A percentile compares a stretch with the other conserved stretches of the same genome.
These are phyloP conservation scores for Ceratobasidium sp. DNA, from an alignment of 1,284 basidiomycete species.

Conservation along the genomic window DNA sequence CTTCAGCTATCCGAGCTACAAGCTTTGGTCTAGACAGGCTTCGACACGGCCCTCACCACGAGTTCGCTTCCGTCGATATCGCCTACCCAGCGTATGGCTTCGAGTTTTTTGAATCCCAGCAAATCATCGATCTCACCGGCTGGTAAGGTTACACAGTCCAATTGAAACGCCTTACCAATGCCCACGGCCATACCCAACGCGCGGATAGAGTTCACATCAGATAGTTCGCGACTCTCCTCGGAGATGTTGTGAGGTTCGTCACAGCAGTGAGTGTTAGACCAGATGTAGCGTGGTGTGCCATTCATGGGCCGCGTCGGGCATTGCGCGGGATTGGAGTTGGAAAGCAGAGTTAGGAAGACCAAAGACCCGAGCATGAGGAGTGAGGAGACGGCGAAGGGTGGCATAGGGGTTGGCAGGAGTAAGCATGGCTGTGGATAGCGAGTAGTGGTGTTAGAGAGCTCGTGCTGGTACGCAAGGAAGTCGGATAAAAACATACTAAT, in stretches of 20 bases:
- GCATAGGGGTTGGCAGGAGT: neutral
- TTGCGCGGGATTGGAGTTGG: constrained; percentile 20
- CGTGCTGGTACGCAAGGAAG: constrained; percentile 17
- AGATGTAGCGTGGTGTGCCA: neutral
- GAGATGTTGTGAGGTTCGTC: constrained; percentile 14
- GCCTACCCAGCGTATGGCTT: neutral
- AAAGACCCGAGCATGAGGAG: neutral
- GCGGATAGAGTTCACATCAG: neutral
- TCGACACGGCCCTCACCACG: neutral
- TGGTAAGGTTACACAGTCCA: constrained; percentile 14
- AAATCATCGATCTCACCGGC: neutral
- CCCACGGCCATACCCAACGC: neutral
- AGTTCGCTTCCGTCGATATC: neutral
- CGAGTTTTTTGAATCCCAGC: neutral
- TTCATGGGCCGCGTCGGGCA: constrained; percentile 13
- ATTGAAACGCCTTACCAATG: constrained; percentile 14
- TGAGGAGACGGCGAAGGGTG: neutral
- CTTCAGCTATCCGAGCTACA: neutral
- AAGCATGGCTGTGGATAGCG: constrained; percentile 8
- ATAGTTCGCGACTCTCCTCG: constrained; percentile 12
- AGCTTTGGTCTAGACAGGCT: neutral
- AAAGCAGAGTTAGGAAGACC: neutral
- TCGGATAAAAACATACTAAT: too few relatives aligned
- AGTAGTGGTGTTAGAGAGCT: constrained; percentile 26
- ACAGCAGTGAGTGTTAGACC: neutral